A percentile compares a stretch with the other conserved stretches of the same genome.
These are phyloP conservation scores for Russula sp. DNA, from an alignment of 768 basidiomycete species.

Conservation along the genomic window DNA sequence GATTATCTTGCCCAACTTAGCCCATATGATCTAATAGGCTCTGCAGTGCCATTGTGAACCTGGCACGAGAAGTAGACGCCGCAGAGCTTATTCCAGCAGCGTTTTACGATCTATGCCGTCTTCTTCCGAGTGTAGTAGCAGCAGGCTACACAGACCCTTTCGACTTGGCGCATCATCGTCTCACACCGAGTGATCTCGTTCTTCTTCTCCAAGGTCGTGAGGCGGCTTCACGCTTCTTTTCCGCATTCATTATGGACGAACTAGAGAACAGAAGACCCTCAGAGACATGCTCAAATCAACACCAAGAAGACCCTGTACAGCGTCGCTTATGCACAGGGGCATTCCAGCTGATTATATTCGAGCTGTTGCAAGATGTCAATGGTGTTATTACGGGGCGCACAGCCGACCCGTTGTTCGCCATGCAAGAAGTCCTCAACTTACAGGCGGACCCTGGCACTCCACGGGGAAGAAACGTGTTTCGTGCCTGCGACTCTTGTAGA, in stretches of 20 bases:
- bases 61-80: constrained; percentile 51
- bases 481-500: constrained; percentile 19
- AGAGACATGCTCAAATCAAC: constrained; percentile 20
- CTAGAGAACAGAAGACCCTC: constrained; percentile 58
- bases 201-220: constrained; percentile 62
- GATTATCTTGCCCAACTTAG: constrained; percentile 23
- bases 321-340: constrained; percentile 17
- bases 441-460: constrained; percentile 9
- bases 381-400: constrained; percentile 18
- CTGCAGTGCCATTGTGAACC: constrained; percentile 54
- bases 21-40: background rate
- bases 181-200: constrained; percentile 49
- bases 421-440: constrained; percentile 18
- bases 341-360: constrained; percentile 19
- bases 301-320: constrained; percentile 1
- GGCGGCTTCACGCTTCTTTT: constrained; percentile 64
- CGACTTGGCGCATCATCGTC: constrained; percentile 32
- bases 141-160: constrained; percentile 39
- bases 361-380: constrained; percentile 21
- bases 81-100: constrained; percentile 62
- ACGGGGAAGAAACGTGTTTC: constrained; percentile 11
- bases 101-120: constrained; percentile 75
- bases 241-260: constrained; percentile 68
- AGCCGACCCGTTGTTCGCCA: constrained; percentile 21
- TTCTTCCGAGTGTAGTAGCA: constrained; percentile 52